Conservation (phyloP, 371 early-diverging fungal genomes). For the Actinomucor elegans region DNA sequence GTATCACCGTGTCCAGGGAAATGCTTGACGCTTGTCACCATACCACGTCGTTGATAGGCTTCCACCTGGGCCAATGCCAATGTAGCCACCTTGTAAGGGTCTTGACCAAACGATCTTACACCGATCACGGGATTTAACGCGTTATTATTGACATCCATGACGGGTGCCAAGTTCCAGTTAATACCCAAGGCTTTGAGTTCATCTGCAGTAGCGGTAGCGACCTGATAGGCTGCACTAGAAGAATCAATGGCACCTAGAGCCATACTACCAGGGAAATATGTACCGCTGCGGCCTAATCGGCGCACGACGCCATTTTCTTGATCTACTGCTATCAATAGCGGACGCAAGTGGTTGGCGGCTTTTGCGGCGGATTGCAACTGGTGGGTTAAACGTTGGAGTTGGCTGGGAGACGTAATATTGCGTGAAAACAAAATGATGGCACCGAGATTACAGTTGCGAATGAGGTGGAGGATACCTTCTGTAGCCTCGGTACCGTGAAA, state of each 20-base stretch:
- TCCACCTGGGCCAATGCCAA: slow-evolving; percentile 42
- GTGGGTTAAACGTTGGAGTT: slow-evolving; percentile 29
- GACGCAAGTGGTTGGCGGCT: slow-evolving; percentile 41
- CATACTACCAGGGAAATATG: slow-evolving; percentile 51
- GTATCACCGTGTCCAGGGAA: slow-evolving; percentile 61
- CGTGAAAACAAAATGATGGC: slow-evolving; percentile 51
- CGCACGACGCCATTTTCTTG: slow-evolving; percentile 56
- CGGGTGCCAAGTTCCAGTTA: slow-evolving; percentile 53
- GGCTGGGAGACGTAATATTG: slow-evolving; percentile 42
- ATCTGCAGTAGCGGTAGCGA: slow-evolving; percentile 35
- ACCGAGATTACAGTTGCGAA: slow-evolving; percentile 42
- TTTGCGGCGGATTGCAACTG: slow-evolving; percentile 37
- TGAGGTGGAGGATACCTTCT: slow-evolving; percentile 41
- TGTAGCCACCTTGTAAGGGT: slow-evolving; percentile 33
- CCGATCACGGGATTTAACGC: slow-evolving; percentile 54
- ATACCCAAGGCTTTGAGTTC: slow-evolving; percentile 44
- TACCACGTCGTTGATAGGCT: slow-evolving; percentile 34
- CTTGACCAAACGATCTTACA: slow-evolving; percentile 45
- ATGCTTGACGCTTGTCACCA: slow-evolving; percentile 46
- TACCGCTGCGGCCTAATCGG: slow-evolving; percentile 38
- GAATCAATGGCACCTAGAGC: slow-evolving; percentile 42
- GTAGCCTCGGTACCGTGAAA: slow-evolving; percentile 43
- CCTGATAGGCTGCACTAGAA: slow-evolving; percentile 27
- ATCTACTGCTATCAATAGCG: slow-evolving; percentile 47
- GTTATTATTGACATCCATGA: slow-evolving; percentile 51